Evolutionary conservation across 2,329 filamentous ascomycete species (phyloP).

Genomic region (Mycocentrospora acerina): DNA sequence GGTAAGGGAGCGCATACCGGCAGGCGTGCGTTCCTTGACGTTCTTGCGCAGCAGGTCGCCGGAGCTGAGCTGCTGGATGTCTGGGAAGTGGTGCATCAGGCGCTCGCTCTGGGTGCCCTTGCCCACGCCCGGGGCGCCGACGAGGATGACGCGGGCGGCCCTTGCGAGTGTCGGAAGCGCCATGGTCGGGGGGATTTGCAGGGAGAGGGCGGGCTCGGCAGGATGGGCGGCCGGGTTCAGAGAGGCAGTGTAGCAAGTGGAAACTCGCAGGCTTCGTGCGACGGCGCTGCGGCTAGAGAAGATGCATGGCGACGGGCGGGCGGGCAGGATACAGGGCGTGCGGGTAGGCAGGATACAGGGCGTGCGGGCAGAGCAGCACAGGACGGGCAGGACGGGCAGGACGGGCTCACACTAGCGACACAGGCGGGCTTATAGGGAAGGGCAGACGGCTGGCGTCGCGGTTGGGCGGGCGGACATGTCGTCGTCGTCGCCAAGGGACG

Average conservation of each 20-base stretch:
- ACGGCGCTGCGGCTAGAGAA: conserved; percentile 20
- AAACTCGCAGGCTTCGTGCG: conserved; percentile 9
- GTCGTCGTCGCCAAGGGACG: too few relatives aligned
- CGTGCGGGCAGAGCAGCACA: too few relatives aligned
- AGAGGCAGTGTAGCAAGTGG: conserved; percentile 1
- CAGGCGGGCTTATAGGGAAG: too few relatives aligned
- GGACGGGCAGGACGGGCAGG: too few relatives aligned
- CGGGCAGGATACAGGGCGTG: conserved; percentile 1
- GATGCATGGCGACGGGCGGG: conserved; percentile 11
- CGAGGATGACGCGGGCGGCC: conserved; percentile 89
- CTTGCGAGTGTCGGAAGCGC: conserved; percentile 42
- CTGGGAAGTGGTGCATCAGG: conserved; percentile 80
- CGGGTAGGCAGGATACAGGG: too few relatives aligned
- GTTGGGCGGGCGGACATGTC: too few relatives aligned
- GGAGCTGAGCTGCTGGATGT: conserved; percentile 88
- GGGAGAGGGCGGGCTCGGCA: background rate
- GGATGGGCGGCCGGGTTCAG: background rate
- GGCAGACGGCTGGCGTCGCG: too few relatives aligned
- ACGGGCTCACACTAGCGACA: too few relatives aligned
- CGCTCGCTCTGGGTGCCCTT: conserved; percentile 96
- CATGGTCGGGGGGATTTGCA: conserved; percentile 16
- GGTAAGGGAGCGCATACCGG: conserved; percentile 59
- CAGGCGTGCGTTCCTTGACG: conserved; percentile 82
- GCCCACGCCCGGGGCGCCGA: conserved; percentile 94
- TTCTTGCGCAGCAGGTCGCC: conserved; percentile 90